These are phyloP conservation scores for Teratosphaeria gauchensis DNA, from an alignment of 2,329 filamentous ascomycete genomes.

Conservation along the genomic window DNA sequence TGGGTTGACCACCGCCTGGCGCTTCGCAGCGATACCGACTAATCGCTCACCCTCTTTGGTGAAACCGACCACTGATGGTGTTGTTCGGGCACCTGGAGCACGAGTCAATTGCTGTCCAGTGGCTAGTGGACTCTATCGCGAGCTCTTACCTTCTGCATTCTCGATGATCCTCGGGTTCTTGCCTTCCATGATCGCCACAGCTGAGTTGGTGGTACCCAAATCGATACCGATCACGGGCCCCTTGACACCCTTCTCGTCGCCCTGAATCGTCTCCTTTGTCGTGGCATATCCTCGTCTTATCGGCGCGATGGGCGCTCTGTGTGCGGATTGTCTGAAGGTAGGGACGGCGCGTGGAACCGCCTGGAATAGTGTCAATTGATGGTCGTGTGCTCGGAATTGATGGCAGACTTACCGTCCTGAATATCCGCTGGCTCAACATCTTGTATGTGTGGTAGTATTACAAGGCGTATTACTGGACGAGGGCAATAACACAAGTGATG, in stretches of 20 bases:
- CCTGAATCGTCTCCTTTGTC: constrained; percentile 21
- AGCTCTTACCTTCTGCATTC: constrained; percentile 74
- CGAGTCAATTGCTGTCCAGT: background rate
- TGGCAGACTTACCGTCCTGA: constrained; percentile 24
- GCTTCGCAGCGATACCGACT: constrained; percentile 95
- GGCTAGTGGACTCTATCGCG: background rate
- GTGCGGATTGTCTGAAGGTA: constrained; percentile 27
- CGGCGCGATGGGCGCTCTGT: constrained; percentile 58
- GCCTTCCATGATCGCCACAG: constrained; percentile 95
- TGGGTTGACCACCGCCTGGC: constrained; percentile 95
- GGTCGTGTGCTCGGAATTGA: constrained; percentile 19
- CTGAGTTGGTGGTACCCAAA: constrained; percentile 95
- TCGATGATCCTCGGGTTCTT: constrained; percentile 93
- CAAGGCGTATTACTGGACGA: background rate
- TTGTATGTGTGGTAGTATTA: constrained; percentile 6
- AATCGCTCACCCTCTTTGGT: constrained; percentile 91
- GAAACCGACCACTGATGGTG: constrained; percentile 90
- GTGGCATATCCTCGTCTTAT: constrained; percentile 63
- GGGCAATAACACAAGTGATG: background rate
- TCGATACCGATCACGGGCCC: constrained; percentile 97
- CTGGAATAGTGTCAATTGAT: constrained; percentile 14
- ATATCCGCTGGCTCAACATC: constrained; percentile 27
- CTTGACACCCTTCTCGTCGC: constrained; percentile 70
- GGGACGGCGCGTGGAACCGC: constrained; percentile 26
- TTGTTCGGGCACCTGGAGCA: constrained; percentile 67